Evolutionary conservation across 163 green algal genomes (phyloP).

Genomic region (Trebouxia gelatinosa): DNA sequence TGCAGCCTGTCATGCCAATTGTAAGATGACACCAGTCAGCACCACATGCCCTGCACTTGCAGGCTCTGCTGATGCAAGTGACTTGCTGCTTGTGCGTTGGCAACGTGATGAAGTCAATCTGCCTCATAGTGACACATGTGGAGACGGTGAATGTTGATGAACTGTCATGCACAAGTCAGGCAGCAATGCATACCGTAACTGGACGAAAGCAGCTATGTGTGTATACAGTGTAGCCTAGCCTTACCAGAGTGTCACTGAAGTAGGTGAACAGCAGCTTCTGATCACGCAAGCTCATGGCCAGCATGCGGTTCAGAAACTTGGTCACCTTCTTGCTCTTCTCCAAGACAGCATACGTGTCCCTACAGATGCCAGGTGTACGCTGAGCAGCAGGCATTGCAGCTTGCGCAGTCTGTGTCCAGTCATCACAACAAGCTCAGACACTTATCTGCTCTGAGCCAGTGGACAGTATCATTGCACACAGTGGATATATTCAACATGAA

Average conservation of each 20-base stretch:
- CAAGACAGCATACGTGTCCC: background rate
- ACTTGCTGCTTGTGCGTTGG: no score
- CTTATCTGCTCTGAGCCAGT: slow-evolving; percentile 3
- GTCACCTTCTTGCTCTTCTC: slow-evolving; percentile 10
- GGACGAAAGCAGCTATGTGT: background rate
- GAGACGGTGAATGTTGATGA: no score
- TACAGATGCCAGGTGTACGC: background rate
- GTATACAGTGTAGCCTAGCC: background rate
- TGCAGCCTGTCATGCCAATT: no score
- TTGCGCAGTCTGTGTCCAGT: background rate
- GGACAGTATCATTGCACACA: slow-evolving; percentile 24
- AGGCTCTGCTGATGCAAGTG: no score
- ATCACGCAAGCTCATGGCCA: slow-evolving; percentile 18
- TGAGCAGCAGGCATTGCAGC: background rate
- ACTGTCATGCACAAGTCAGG: background rate
- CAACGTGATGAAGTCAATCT: no score
- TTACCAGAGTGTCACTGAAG: slow-evolving; percentile 26
- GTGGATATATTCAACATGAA: background rate
- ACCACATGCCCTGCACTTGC: no score
- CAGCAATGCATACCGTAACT: background rate
- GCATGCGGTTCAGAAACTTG: slow-evolving; percentile 31
- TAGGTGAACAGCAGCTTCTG: slow-evolving; percentile 31
- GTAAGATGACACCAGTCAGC: no score
- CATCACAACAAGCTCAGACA: background rate
- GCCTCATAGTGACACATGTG: no score